Evolutionary conservation across 2,329 filamentous ascomycete species (phyloP), one percentile per base, ranked within the genome.

Genomic region (Cordyceps javanica): DNA sequence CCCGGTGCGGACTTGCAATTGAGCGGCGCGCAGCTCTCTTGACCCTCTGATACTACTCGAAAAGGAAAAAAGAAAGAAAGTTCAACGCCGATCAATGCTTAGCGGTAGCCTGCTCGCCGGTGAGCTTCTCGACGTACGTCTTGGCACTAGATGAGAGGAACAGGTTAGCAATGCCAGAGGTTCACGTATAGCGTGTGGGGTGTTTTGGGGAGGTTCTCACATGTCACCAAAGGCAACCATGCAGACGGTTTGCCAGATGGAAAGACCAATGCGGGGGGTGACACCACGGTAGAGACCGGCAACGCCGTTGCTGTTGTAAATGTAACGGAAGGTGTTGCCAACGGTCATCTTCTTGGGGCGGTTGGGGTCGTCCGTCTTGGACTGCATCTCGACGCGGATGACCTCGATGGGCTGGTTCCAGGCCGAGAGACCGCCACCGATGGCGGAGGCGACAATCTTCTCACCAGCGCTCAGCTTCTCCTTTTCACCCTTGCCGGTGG

Each of bases 371-470:
- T 89, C 90, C 68, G 88, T 97, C 87, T 97, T 97, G 80, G 90
- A 96, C 86, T 99, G 94, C 91, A 99, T 97, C 84, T 99, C 94
- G 61, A 99, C 93, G 63, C 94, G 91, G 73, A 99, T 97, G 72
- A 99, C 94, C 84, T 99, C 94, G 72, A 99, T 99, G 62, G 94
- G 94, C 82, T 99, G 94, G 78, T 99, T 99, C 94, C 94, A 99
- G 63, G 94, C 94, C 62, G 87, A 91, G 68, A 99, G 81, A 72
- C 94, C 94, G 83, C 94, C 94, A 78, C 94, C 94, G 10, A 99
- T 72, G 63, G 85, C 85, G 62, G 87, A 90, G 49, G 94, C 92
- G 58, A 90, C 72, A 70, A 99, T 88, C 85, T 97, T 97, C 82
- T 99, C 94, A 60, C 79, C 71, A 30, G 88, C 85, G 65, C 77